phyloP scores from a whole-genome alignment of 176 grass and related monocot genomes.

The Aegilops umbellulata region DNA sequence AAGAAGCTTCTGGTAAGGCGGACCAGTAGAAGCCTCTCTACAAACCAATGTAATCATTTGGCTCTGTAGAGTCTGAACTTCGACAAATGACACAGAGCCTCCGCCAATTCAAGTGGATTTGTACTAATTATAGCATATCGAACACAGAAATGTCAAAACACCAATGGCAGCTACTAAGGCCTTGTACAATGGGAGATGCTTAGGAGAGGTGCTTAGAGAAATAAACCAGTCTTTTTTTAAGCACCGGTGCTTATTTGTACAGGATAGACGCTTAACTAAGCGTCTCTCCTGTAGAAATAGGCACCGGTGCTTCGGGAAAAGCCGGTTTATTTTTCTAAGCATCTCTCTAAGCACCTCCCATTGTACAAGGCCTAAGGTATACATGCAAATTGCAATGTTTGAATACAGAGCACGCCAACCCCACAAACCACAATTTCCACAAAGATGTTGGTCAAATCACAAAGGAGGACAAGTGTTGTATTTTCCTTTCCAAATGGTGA shows the following conservation, averaged over 20 bases:
- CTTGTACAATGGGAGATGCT: too few species aligned
- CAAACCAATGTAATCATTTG: constrained; percentile 1
- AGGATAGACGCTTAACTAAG: too few species aligned
- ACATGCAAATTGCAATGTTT: not conserved
- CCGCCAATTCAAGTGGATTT: not conserved
- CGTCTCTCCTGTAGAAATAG: too few species aligned
- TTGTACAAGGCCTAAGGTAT: too few species aligned
- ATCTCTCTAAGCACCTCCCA: too few species aligned
- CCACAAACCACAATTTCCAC: not conserved
- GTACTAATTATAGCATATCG: not conserved
- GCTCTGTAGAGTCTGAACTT: not conserved
- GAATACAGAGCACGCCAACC: not conserved
- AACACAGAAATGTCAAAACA: constrained; percentile 2
- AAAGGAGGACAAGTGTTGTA: not conserved
- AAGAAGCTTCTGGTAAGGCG: not conserved
- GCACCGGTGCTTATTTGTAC: too few species aligned
- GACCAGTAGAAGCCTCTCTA: not conserved
- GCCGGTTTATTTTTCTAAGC: too few species aligned
- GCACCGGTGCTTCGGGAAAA: too few species aligned
- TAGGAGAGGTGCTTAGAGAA: too few species aligned
- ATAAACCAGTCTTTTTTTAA: too few species aligned
- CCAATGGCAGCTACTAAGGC: not conserved
- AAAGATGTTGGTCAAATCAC: not conserved
- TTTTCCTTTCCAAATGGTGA: not conserved
- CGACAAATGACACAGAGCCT: not conserved